phyloP scores from a whole-genome alignment of 2,329 filamentous ascomycete genomes.

The Lachnellula cervina region DNA sequence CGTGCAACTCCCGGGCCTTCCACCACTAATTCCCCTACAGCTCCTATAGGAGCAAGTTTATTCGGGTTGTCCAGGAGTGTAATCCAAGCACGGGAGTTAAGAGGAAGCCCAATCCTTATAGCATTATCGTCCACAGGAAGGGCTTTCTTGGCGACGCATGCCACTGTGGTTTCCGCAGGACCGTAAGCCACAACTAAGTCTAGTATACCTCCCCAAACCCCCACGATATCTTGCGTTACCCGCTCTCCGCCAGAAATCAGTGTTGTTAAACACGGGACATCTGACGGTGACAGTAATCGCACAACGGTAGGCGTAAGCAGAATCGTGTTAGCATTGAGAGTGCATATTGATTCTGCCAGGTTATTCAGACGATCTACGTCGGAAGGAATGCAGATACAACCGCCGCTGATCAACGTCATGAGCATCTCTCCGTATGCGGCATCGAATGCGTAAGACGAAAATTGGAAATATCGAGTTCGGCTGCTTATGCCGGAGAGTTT shows the following conservation, averaged over 20 bases:
- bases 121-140: slow-evolving; percentile 9
- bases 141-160: neutral
- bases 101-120: slow-evolving; percentile 12
- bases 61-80: too few relatives aligned
- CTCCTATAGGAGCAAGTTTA: slow-evolving; percentile 29
- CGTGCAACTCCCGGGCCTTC: slow-evolving; percentile 35
- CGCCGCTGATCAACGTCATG: slow-evolving; percentile 17
- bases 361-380: slow-evolving; percentile 18
- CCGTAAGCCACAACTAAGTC: slow-evolving; percentile 56
- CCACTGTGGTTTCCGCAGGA: slow-evolving; percentile 66
- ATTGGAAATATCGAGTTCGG: slow-evolving; percentile 15
- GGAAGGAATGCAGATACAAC: slow-evolving; percentile 21
- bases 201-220: slow-evolving; percentile 40
- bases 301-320: slow-evolving; percentile 20
- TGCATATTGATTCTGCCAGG: slow-evolving; percentile 12
- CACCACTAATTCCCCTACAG: slow-evolving; percentile 35
- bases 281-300: slow-evolving; percentile 31
- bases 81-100: too few relatives aligned
- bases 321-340: slow-evolving; percentile 14
- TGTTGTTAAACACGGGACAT: slow-evolving; percentile 22
- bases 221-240: slow-evolving; percentile 5
- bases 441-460: slow-evolving; percentile 21
- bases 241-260: slow-evolving; percentile 20
- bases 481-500: neutral
- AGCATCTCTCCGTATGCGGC: slow-evolving; percentile 18